Evolutionary conservation across 805 yeast species (phyloP), one percentile per base, ranked within the genome.

Genomic region (Kodamaea fukazawae): DNA sequence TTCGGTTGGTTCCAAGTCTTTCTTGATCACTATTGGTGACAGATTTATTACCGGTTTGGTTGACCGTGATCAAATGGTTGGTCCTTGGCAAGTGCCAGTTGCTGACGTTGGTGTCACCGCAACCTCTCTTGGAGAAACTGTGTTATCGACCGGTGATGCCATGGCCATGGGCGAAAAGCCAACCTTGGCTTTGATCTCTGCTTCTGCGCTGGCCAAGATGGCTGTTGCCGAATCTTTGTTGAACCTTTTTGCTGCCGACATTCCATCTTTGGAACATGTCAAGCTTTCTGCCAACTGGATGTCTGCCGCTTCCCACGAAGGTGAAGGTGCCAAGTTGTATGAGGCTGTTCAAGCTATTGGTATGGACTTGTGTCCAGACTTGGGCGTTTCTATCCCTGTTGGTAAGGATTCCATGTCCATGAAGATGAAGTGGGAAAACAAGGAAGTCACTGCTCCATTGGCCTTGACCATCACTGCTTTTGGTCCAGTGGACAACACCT

Each of bases 21-120:
- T 93, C 73, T 73, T 93, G 57, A 86, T 93, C 59, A 93, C 98
- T n/a, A 93, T 93, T 59, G 99, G 96, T 65, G 99, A 93, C 66
- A 83, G 99, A 67, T 76, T 95, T n/a, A 93, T 93, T 46, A 91
- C 98, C 20, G 99, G 99, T 40, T 76, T 93, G 52, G 83, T 93
- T 46, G 98, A 95, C 56, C 82, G 99, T 61, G 99, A 93, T 63
- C 99, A 93, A 70, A 82, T 90, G 82, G 98, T 93, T 44, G 99
- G 99, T 29, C 98, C 98, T 58, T 93, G 98, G 98, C 99, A 93
- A 73, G 93, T 86, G 7, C 99, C 99, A 35, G 98, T 93, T 23
- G 93, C 98, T 12, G 98, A 93, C 60, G 97, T 90, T 40, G 98
- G 96, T 67, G 96, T 93, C 39, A 90, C 98, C 16, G 84, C 85